phyloP scores from a whole-genome alignment of 2,329 filamentous ascomycete species.

The Colletotrichum nymphaeae region DNA sequence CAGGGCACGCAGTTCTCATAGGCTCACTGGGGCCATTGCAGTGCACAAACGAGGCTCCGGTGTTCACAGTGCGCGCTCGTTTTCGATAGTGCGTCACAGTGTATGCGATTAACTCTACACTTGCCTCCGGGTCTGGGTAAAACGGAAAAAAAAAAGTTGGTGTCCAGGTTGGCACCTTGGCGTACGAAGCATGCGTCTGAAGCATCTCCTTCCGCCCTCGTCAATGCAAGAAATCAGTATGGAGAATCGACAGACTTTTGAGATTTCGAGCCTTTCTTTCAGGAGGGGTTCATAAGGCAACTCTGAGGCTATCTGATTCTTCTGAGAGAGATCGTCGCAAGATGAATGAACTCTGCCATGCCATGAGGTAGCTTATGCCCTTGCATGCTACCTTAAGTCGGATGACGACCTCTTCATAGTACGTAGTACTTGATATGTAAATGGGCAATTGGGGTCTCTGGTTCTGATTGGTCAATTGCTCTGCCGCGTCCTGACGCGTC shows the following conservation, averaged over 20 bases:
- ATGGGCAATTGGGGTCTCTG: neutral
- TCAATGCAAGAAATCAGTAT: conserved; percentile 1
- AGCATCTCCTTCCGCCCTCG: neutral
- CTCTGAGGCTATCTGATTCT: conserved; percentile 2
- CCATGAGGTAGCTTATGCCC: neutral
- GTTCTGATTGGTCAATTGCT: conserved; percentile 31
- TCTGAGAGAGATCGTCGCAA: conserved; percentile 13
- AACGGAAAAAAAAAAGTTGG: conserved; percentile 3
- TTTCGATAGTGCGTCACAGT: conserved; percentile 16
- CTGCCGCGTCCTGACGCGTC: conserved; percentile 23
- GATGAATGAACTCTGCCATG: neutral
- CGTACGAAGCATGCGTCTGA: conserved; percentile 2
- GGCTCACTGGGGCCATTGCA: neutral
- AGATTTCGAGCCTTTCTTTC: neutral
- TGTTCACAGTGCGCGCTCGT: conserved; percentile 16
- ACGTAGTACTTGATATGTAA: neutral
- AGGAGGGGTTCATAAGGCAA: conserved; percentile 3
- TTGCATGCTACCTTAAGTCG: neutral
- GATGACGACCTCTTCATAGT: neutral
- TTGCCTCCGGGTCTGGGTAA: conserved; percentile 13
- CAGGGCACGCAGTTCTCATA: neutral
- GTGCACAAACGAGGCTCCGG: neutral
- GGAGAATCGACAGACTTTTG: conserved; percentile 1
- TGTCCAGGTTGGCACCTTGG: conserved; percentile 20
- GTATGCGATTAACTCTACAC: conserved; percentile 21